Percentiles rank a stretch among this genome's conserved stretches.
Evolutionary conservation across 805 yeast species (phyloP).

Genomic region (Candida boidinii): DNA sequence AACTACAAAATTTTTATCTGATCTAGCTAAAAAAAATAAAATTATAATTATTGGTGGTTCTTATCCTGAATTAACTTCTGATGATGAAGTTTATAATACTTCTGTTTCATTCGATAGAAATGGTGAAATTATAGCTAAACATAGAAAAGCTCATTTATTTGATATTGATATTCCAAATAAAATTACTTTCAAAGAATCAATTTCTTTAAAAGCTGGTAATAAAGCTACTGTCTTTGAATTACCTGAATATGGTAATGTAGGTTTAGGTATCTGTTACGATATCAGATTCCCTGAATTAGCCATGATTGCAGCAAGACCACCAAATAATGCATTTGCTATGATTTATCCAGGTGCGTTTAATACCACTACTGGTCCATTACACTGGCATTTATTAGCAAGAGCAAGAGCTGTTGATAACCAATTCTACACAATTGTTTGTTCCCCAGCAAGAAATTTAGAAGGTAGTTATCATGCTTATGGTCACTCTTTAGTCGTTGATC

Average conservation of each 20-base stretch:
- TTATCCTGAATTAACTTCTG: conserved; percentile 68
- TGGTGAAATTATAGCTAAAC: conserved; percentile 80
- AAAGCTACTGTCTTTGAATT: conserved; percentile 72
- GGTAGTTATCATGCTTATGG: conserved; percentile 59
- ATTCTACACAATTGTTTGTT: conserved; percentile 65
- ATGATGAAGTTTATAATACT: conserved; percentile 59
- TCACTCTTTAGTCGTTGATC: conserved; percentile 56
- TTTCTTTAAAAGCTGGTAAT: conserved; percentile 67
- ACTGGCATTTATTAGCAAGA: conserved; percentile 71
- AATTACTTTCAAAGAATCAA: conserved; percentile 79
- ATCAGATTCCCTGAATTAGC: conserved; percentile 77
- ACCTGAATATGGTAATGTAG: conserved; percentile 60
- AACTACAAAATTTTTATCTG: conserved; percentile 50
- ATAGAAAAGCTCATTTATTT: conserved; percentile 84
- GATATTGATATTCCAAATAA: conserved; percentile 91
- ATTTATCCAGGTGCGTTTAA: conserved; percentile 80
- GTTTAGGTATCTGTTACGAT: conserved; percentile 82
- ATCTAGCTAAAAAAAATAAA: conserved; percentile 54
- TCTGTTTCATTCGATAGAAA: conserved; percentile 59
- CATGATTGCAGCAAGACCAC: conserved; percentile 57
- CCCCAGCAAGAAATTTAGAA: conserved; percentile 74
- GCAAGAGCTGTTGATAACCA: conserved; percentile 73
- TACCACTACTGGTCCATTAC: conserved; percentile 77
- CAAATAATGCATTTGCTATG: conserved; percentile 65
- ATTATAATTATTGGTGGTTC: conserved; percentile 84